These are phyloP conservation scores for Knoxia roxburghii DNA, from an alignment of 257 asterid species.

Conservation along the genomic window DNA sequence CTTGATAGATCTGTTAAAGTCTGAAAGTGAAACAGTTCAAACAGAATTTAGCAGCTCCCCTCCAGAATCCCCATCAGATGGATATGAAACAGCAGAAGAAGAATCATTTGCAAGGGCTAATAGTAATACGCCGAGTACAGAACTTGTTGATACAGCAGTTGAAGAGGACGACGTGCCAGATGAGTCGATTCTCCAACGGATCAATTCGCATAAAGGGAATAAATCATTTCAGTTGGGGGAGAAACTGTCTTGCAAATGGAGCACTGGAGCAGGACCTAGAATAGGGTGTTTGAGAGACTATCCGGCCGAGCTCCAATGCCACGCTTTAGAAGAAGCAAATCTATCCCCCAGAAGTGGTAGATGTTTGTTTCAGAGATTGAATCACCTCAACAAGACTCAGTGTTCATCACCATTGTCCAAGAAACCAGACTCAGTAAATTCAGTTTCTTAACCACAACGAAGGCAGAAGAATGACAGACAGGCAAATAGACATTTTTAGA, in stretches of 20 bases:
- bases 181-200: conserved; percentile 48
- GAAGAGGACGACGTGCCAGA: conserved; percentile 42
- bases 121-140: conserved; percentile 3
- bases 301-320: conserved; percentile 68
- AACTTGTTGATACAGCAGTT: conserved; percentile 15
- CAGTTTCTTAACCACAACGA: conserved; percentile 8
- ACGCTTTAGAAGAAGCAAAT: conserved; percentile 62
- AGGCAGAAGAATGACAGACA: too few relatives aligned
- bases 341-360: conserved; percentile 60
- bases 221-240: conserved; percentile 63
- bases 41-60: conserved; percentile 15
- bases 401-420: conserved; percentile 26
- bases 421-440: conserved; percentile 9
- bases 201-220: conserved; percentile 56
- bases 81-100: conserved; percentile 31
- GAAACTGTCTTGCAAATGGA: conserved; percentile 77
- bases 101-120: conserved; percentile 18
- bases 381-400: conserved; percentile 27
- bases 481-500: too few relatives aligned
- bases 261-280: conserved; percentile 91
- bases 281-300: conserved; percentile 80
- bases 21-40: conserved; percentile 20
- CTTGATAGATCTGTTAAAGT: conserved; percentile 35
- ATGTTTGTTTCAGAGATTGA: conserved; percentile 28
- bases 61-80: conserved; percentile 38